These are phyloP conservation scores for Pichia sp. DNA, from an alignment of 1,139 yeast genomes.

Conservation along the genomic window DNA sequence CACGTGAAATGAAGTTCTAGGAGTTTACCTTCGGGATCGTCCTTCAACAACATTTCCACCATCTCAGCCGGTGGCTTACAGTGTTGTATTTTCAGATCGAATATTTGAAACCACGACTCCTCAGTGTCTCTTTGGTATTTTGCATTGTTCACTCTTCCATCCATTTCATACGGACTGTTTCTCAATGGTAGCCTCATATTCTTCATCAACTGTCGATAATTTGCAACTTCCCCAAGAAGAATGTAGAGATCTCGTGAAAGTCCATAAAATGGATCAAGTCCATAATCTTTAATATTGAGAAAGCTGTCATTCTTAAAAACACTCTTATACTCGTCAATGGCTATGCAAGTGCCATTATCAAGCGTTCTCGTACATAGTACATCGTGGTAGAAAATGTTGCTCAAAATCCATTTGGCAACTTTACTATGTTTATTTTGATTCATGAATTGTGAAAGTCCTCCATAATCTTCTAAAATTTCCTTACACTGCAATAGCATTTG, in stretches of 20 bases:
- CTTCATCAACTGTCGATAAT: conserved; percentile 29
- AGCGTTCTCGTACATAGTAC: conserved; percentile 33
- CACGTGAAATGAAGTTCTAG: conserved; percentile 43
- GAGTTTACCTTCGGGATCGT: conserved; percentile 21
- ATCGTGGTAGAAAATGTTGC: conserved; percentile 42
- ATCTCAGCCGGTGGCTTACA: conserved; percentile 38
- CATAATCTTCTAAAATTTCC: conserved; percentile 25
- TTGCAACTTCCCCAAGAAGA: conserved; percentile 37
- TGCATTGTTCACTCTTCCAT: conserved; percentile 1
- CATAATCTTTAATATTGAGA: conserved; percentile 27
- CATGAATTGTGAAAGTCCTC: conserved; percentile 30
- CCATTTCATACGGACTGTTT: conserved; percentile 7
- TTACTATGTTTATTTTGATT: conserved; percentile 30
- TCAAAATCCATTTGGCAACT: conserved; percentile 37
- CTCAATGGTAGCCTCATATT: conserved; percentile 12
- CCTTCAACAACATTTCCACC: conserved; percentile 26
- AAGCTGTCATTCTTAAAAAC: conserved; percentile 26
- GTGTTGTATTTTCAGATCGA: conserved; percentile 33
- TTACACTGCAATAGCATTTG: conserved; percentile 23
- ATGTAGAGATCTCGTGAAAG: conserved; percentile 37
- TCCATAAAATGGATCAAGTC: conserved; percentile 45
- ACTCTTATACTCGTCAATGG: conserved; percentile 31
- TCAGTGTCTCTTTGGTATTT: conserved; percentile 6
- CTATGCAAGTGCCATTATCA: conserved; percentile 32
- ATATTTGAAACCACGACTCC: conserved; percentile 16